These are phyloP conservation scores for Chlamydomonas eustigma DNA, from an alignment of 139 green algal species.

Conservation along the genomic window DNA sequence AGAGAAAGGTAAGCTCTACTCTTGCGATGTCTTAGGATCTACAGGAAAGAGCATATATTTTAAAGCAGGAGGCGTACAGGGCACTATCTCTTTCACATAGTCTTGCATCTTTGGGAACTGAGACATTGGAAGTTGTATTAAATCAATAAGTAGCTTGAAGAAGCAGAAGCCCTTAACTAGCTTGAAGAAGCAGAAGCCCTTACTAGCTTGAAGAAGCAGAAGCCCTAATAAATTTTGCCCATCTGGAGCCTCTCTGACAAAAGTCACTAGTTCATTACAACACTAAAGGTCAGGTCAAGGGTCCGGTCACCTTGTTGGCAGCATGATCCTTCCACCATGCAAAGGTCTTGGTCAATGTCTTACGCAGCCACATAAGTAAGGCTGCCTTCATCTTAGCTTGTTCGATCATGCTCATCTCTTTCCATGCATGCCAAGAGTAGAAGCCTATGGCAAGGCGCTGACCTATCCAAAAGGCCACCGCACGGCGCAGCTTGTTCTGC, in stretches of 20 bases:
- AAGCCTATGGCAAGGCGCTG: not conserved
- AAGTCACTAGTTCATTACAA: too few species aligned
- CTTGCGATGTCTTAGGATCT: conserved; percentile 12
- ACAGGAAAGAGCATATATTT: not conserved
- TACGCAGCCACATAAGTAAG: conserved; percentile 15
- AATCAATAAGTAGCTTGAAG: too few species aligned
- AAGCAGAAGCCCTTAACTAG: too few species aligned
- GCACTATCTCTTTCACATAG: not conserved
- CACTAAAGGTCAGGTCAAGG: too few species aligned
- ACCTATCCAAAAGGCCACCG: conserved; percentile 22
- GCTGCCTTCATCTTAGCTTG: conserved; percentile 9
- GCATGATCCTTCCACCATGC: conserved; percentile 18
- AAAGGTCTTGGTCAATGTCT: conserved; percentile 5
- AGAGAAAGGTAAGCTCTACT: conserved; percentile 19
- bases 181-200: too few species aligned
- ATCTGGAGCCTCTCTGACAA: too few species aligned
- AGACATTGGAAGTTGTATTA: not conserved
- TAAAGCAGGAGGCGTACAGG: not conserved
- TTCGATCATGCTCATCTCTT: not conserved
- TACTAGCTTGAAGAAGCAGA: too few species aligned
- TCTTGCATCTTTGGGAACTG: conserved; percentile 4
- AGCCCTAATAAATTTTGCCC: too few species aligned
- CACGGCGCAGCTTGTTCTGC: conserved; percentile 15
- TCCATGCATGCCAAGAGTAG: not conserved
- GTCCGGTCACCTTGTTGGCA: conserved; percentile 12